These are phyloP conservation scores for Leccinum subrobustum DNA, from an alignment of 1,284 basidiomycete genomes.

Conservation along the genomic window DNA sequence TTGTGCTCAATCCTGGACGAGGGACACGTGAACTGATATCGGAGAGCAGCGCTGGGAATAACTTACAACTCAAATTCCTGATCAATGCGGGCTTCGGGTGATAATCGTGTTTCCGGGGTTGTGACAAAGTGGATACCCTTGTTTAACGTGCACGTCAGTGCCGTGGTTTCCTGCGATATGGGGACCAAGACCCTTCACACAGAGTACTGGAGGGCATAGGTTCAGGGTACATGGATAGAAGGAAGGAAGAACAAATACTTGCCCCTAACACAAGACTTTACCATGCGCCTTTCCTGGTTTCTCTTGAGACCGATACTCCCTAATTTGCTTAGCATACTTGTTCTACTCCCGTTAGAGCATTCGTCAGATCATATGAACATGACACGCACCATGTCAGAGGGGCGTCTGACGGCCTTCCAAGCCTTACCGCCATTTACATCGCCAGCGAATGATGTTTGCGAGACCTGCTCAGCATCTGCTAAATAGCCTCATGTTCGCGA, in stretches of 20 bases:
- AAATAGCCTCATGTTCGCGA: slow-evolving; percentile 75
- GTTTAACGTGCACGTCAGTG: slow-evolving; percentile 88
- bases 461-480: slow-evolving; percentile 64
- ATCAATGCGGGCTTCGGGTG: slow-evolving; percentile 68
- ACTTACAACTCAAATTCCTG: slow-evolving; percentile 94
- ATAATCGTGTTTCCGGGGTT: slow-evolving; percentile 76
- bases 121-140: slow-evolving; percentile 97
- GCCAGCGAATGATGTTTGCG: slow-evolving; percentile 68
- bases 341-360: slow-evolving; percentile 51
- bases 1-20: slow-evolving; percentile 72
- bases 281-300: slow-evolving; percentile 79
- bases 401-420: slow-evolving; percentile 85
- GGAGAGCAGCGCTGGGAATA: not conserved
- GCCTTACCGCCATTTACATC: slow-evolving; percentile 82
- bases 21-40: not conserved
- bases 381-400: slow-evolving; percentile 86
- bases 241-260: slow-evolving; percentile 16
- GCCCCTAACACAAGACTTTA: slow-evolving; percentile 92
- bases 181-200: slow-evolving; percentile 75
- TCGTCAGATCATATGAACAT: not conserved
- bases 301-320: slow-evolving; percentile 74
- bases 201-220: slow-evolving; percentile 57
- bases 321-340: slow-evolving; percentile 88
- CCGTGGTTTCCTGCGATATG: slow-evolving; percentile 70
- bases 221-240: not conserved